A percentile compares a stretch with the other conserved stretches of the same genome.
These are phyloP conservation scores for Nicotiana tomentosiformis DNA, from an alignment of 257 asterid species.

Conservation along the genomic window DNA sequence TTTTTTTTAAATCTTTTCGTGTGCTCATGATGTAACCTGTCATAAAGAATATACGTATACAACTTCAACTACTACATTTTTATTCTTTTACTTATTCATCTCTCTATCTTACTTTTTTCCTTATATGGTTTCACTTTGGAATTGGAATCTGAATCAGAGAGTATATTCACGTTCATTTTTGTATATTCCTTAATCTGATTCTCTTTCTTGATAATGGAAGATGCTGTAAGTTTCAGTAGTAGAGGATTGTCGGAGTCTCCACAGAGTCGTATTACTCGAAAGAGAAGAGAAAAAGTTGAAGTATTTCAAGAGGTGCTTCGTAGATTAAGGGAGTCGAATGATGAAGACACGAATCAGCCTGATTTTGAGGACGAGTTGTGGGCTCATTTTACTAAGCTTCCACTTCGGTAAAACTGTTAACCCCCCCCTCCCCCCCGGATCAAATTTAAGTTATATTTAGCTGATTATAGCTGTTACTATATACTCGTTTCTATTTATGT, in stretches of 20 bases:
- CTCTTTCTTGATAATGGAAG: conserved; percentile 48
- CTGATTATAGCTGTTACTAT: too few relatives aligned
- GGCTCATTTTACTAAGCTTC: conserved; percentile 68
- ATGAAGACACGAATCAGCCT: conserved; percentile 47
- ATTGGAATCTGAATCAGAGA: conserved; percentile 70
- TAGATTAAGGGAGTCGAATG: conserved; percentile 49
- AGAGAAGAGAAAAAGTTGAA: conserved; percentile 58
- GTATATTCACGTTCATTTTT: conserved; percentile 33
- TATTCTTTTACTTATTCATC: background rate
- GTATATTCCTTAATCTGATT: conserved; percentile 1
- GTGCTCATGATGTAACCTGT: conserved; percentile 39
- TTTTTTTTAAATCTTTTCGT: background rate
- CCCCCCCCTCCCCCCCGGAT: too few relatives aligned
- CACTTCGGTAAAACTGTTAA: conserved; percentile 46
- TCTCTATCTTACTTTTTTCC: conserved; percentile 14
- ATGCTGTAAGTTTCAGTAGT: conserved; percentile 69
- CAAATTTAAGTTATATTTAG: too few relatives aligned
- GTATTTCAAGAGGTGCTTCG: conserved; percentile 60
- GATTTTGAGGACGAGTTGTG: conserved; percentile 83
- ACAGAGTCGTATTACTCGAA: conserved; percentile 46
- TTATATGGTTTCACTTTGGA: conserved; percentile 4
- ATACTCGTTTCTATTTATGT: too few relatives aligned
- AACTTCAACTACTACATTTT: conserved; percentile 34
- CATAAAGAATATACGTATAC: conserved; percentile 28
- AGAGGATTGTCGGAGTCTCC: conserved; percentile 55